Conservation (phyloP, 2,329 filamentous ascomycete genomes). For the Akanthomyces lecanii region DNA sequence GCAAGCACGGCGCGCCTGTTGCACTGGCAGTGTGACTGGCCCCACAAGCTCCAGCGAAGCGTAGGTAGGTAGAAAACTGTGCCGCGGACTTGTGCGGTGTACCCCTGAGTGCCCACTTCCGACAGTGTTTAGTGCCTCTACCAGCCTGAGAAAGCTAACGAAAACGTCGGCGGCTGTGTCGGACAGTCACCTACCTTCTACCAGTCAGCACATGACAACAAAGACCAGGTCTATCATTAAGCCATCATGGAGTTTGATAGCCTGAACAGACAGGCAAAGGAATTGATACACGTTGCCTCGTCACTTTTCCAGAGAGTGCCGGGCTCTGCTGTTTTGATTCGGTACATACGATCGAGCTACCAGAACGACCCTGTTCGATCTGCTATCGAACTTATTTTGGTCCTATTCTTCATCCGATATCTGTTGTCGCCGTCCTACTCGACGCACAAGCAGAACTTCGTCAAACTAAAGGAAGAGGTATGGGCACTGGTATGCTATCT, state of each 20-base stretch:
- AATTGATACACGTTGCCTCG: slow-evolving; percentile 48
- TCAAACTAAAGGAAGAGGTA: slow-evolving; percentile 78
- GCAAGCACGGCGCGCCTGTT: too few relatives aligned
- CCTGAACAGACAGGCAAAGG: slow-evolving; percentile 48
- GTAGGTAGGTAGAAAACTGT: too few relatives aligned
- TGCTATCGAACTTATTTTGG: slow-evolving; percentile 85
- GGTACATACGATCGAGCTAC: slow-evolving; percentile 96
- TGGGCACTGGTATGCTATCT: background rate
- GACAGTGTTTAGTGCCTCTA: background rate
- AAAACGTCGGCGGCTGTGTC: background rate
- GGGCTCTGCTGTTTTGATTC: slow-evolving; percentile 87
- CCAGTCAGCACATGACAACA: background rate
- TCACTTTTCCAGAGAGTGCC: slow-evolving; percentile 83
- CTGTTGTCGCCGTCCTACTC: slow-evolving; percentile 88
- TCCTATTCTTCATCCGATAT: slow-evolving; percentile 94
- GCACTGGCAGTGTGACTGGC: background rate
- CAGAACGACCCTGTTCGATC: slow-evolving; percentile 94
- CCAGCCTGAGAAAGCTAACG: background rate
- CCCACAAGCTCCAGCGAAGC: background rate
- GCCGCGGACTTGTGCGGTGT: too few relatives aligned
- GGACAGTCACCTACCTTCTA: background rate
- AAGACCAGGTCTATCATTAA: background rate
- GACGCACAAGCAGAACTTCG: slow-evolving; percentile 83
- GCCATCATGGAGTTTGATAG: slow-evolving; percentile 59
- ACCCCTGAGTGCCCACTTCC: background rate